A percentile compares a stretch with the other conserved stretches of the same genome.
These are phyloP conservation scores for Fusarium graminum DNA, from an alignment of 2,329 filamentous ascomycete species.

Conservation along the genomic window DNA sequence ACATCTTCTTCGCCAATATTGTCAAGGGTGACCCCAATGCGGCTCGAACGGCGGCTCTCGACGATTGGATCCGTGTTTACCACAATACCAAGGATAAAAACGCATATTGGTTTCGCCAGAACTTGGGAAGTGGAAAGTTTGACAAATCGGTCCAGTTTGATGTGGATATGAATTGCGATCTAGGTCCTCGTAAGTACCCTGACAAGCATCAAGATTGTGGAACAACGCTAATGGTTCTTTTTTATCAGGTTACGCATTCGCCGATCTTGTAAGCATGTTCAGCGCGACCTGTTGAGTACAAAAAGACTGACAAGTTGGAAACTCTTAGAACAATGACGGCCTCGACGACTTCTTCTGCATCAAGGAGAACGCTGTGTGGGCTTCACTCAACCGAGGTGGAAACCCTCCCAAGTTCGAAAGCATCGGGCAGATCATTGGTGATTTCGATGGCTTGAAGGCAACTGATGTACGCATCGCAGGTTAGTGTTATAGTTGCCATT, in stretches of 20 bases:
- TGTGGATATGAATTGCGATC: neutral
- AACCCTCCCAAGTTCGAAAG: constrained; percentile 3
- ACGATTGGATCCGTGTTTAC: constrained; percentile 4
- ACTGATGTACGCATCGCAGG: constrained; percentile 1
- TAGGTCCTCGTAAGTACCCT: neutral
- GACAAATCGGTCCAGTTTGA: constrained; percentile 4
- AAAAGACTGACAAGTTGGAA: neutral
- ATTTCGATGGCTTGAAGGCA: neutral
- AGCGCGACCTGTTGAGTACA: rapidly evolving
- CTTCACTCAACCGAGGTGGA: constrained; percentile 1
- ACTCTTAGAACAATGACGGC: neutral
- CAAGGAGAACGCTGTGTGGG: neutral
- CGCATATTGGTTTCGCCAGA: constrained; percentile 1
- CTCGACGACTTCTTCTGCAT: constrained; percentile 9
- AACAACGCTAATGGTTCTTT: neutral
- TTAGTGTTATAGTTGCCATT: neutral
- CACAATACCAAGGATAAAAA: constrained; percentile 5
- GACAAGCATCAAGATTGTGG: no score
- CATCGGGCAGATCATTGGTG: neutral
- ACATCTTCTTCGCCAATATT: constrained; percentile 5
- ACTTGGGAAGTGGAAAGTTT: neutral
- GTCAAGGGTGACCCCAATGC: neutral
- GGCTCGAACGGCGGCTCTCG: neutral
- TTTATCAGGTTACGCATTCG: neutral
- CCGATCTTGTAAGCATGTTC: neutral